Base-by-base conservation (phyloP, 208 protist species). In the Acanthamoeba lenticulata region DNA sequence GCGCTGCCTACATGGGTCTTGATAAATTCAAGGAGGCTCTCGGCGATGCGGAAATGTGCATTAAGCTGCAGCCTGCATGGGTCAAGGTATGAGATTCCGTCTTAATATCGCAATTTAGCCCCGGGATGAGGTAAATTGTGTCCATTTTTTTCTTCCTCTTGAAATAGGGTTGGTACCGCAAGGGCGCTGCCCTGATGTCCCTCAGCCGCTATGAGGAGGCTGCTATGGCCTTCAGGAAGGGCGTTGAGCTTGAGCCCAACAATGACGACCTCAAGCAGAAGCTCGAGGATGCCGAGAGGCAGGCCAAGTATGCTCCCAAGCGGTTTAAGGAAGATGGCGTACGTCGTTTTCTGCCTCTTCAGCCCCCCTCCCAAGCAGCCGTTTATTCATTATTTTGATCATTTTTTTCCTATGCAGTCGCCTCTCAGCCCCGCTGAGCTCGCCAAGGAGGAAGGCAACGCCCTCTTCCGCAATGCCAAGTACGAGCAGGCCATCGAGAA, bases 381-480 rank as follows among this genome's bases (percentile, higher is more conserved):
- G 6, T 29, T 7, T 27, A 29, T 27, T 19, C 69, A 21, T 29
- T 88, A 9, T 32, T 11, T 88, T 38, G 36, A 19, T 42, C 47
- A 45, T 89, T 89, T 32, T 32, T 17, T 65, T 89, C 40, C 45
- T 49, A 17, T 49, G 42, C 72, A 89, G 81, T 65, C 47, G 24
- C 9, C 81, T 13, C 81, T 89, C 34, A 34, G 17, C 19, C 45
- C 81, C 5, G 81, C 81, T 34, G 49, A 65, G 81, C 42, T 89
- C n/a, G 81, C 81, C 45, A 89, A 89, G 81, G 81, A 89, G 47
- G 81, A 98, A 90, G 99, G 99, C 85, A 99, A 99, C 96, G 96
- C 96, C 24, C 96, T 99, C 52, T 99, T 99, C 96, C 99, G 99
- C 96, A 94, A 97, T 42, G 97, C 98, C 94, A 98, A 99, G 96